Evolutionary conservation across 495 filamentous ascomycete genomes (phyloP).

Genomic region (Achaetomiella virescens): DNA sequence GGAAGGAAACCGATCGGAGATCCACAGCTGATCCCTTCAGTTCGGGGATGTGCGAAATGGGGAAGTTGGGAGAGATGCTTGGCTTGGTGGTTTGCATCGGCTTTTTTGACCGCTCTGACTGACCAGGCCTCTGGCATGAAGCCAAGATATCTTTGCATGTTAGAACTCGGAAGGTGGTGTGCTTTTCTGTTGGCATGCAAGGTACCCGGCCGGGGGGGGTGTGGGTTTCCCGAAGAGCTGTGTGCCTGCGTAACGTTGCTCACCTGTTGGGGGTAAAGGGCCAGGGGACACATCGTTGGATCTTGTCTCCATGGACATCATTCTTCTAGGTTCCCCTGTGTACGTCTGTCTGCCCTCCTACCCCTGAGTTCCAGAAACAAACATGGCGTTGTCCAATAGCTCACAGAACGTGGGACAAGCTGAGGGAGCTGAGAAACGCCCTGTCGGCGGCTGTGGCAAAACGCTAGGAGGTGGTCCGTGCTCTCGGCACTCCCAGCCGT

Average conservation of each 20-base stretch:
- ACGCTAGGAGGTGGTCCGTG: background rate
- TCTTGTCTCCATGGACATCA: background rate
- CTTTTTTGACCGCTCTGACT: background rate
- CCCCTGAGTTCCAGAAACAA: background rate
- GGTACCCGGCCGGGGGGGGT: background rate
- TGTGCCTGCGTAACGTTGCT: background rate
- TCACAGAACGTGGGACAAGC: background rate
- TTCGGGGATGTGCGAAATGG: slow-evolving; percentile 6
- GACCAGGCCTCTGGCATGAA: background rate
- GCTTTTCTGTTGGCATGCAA: background rate
- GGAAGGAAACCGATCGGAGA: background rate
- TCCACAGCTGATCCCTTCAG: background rate
- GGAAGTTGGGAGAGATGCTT: background rate
- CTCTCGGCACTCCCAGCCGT: background rate
- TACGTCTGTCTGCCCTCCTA: background rate
- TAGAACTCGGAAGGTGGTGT: background rate
- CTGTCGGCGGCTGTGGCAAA: background rate
- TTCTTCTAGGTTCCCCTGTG: background rate
- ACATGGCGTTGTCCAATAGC: background rate
- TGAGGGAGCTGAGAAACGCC: background rate
- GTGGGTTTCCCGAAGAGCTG: background rate
- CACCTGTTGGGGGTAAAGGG: background rate
- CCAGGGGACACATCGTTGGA: background rate
- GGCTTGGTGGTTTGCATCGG: background rate
- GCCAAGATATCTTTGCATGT: background rate